phyloP scores from a whole-genome alignment of 805 yeast genomes.

The Ogataea ramenticola region DNA sequence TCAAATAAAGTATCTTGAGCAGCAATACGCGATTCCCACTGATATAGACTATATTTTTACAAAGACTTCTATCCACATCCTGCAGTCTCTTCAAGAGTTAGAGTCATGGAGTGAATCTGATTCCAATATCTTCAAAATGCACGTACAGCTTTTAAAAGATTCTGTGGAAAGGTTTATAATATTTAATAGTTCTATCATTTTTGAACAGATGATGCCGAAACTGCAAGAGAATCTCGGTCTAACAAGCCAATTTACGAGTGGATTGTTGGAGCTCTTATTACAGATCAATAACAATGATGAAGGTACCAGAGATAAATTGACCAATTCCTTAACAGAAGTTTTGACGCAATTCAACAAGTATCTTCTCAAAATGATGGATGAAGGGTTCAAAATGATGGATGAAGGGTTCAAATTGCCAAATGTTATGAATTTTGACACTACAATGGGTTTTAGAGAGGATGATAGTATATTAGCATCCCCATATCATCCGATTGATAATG shows the following conservation, averaged over 20 bases:
- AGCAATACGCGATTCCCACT: slow-evolving; percentile 36
- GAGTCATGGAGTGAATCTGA: slow-evolving; percentile 50
- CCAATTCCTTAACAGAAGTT: no score
- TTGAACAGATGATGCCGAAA: slow-evolving; percentile 32
- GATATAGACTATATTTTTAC: slow-evolving; percentile 47
- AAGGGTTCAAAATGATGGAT: no score
- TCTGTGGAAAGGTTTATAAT: slow-evolving; percentile 46
- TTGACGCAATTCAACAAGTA: no score
- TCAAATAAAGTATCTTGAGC: slow-evolving; percentile 48
- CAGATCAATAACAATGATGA: no score
- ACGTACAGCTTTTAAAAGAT: slow-evolving; percentile 37
- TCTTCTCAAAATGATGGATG: not conserved
- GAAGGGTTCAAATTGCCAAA: not conserved
- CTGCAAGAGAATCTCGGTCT: not conserved
- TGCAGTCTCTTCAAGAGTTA: slow-evolving; percentile 41
- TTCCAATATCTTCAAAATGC: slow-evolving; percentile 32
- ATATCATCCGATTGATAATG: not conserved
- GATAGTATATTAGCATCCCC: not conserved
- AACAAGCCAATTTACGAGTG: not conserved
- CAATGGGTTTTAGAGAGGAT: not conserved
- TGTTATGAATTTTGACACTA: not conserved
- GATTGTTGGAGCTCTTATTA: not conserved
- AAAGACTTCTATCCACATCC: slow-evolving; percentile 37
- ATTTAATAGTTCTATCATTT: slow-evolving; percentile 45
- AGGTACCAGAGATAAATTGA: no score